Evolutionary conservation across 2,329 filamentous ascomycete species (phyloP), one percentile per base, ranked within the genome.

Genomic region (Zasmidium cellare): DNA sequence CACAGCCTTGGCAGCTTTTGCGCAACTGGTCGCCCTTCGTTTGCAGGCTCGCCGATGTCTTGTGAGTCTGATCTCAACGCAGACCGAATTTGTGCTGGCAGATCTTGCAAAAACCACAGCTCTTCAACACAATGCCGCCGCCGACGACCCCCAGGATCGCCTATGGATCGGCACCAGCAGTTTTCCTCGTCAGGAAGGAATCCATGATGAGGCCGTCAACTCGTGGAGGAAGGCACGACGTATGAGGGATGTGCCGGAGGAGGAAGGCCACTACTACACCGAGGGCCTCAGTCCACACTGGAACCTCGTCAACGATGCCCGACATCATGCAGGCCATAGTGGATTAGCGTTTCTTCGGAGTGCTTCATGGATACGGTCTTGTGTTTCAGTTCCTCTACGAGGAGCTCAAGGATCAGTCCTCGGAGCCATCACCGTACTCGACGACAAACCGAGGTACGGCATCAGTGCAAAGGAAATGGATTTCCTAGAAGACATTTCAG

Each of bases 371-470:
- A 28, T 28, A 6, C 25, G 25, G 25, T 28, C 25, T 28, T 28
- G 25, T 11, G 25, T 28, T 11, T 28, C 25, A 11, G 6, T 28
- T 11, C 25, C 25, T 6, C 25, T 28, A 6, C 25, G 25, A 28
- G 25, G 25, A 28, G 25, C 25, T 6, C 79, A 78, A 24, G 80
- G 82, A 31, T 80, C 82, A 59, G 79, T 80, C 46, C 81, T 89
- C 53, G 87, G 87, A 12, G 79, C 78, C 19, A 83, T 86, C 57
- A 79, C 81, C 45, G 78, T 88, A 3, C 72, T 86, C 3, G 85
- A 87, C 63, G 79, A 82, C 31, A 75, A 77, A n/a, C 81, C 84
- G 0, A 80, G 83, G 19, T 69, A 80, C 47, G 81, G 80, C 0
- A 66, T 88, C 23, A 76, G 74, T 19, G 68, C 75, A 1, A 75